Percentiles rank a stretch among this genome's conserved stretches.
Evolutionary conservation across 202 grass and related monocot species (phyloP).

Genomic region (Dendrocalamus latiflorus): DNA sequence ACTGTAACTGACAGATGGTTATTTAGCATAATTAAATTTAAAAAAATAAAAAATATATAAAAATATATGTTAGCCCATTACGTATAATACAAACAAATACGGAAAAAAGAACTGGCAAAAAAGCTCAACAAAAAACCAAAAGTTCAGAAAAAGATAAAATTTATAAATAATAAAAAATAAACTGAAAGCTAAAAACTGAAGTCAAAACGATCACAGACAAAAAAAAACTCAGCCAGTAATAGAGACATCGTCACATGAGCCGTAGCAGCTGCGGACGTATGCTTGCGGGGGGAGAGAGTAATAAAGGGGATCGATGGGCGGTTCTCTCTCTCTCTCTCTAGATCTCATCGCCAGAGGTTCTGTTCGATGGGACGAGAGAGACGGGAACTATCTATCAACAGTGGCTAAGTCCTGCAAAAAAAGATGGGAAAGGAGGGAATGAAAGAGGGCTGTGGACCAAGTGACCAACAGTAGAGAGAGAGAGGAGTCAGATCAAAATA

Average conservation of each 20-base stretch:
- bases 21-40: too few species aligned
- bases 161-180: too few species aligned
- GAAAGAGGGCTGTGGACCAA: neutral
- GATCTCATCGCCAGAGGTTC: too few species aligned
- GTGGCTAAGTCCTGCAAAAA: neutral
- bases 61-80: too few species aligned
- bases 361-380: neutral
- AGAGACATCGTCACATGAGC: neutral
- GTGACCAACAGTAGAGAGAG: neutral
- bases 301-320: neutral
- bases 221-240: neutral
- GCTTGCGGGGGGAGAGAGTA: neutral
- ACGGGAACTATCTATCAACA: neutral
- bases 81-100: too few species aligned
- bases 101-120: too few species aligned
- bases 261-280: neutral
- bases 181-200: too few species aligned
- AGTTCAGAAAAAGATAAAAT: too few species aligned
- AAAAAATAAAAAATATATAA: too few species aligned
- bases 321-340: neutral
- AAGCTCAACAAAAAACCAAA: too few species aligned
- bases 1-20: too few species aligned
- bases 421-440: neutral
- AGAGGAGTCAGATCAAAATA: neutral
- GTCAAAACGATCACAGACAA: too few species aligned